phyloP scores from a whole-genome alignment of 176 grass and related monocot species.

The Hordeum marinum region DNA sequence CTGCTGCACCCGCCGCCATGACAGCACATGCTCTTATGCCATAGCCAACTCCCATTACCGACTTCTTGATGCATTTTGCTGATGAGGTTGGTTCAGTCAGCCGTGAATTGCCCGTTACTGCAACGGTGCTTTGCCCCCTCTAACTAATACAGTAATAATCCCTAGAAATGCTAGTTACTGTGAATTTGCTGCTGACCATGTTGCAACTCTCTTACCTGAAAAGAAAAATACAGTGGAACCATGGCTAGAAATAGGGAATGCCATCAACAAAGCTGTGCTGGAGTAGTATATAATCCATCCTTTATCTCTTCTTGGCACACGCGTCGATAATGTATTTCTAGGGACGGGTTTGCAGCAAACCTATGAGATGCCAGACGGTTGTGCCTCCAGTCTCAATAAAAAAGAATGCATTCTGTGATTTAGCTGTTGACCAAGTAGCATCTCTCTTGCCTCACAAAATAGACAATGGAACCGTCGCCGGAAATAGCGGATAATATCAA shows the following conservation, averaged over 20 bases:
- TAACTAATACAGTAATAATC: neutral
- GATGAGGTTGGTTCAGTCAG: neutral
- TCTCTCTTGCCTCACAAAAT: neutral
- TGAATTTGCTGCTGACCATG: neutral
- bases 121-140: neutral
- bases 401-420: neutral
- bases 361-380: neutral
- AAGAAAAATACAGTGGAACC: neutral
- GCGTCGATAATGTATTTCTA: neutral
- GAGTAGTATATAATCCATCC: neutral
- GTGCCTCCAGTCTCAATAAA: neutral
- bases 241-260: neutral
- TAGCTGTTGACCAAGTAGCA: neutral
- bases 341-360: neutral
- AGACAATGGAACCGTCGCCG: neutral
- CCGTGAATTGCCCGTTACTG: neutral
- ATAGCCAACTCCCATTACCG: neutral
- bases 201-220: neutral
- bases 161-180: neutral
- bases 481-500: neutral
- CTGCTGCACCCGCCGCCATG: neutral
- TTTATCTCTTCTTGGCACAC: neutral
- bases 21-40: neutral
- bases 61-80: neutral
- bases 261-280: neutral